phyloP scores from a whole-genome alignment of 2,329 filamentous ascomycete species.

The Colletotrichum camelliae region DNA sequence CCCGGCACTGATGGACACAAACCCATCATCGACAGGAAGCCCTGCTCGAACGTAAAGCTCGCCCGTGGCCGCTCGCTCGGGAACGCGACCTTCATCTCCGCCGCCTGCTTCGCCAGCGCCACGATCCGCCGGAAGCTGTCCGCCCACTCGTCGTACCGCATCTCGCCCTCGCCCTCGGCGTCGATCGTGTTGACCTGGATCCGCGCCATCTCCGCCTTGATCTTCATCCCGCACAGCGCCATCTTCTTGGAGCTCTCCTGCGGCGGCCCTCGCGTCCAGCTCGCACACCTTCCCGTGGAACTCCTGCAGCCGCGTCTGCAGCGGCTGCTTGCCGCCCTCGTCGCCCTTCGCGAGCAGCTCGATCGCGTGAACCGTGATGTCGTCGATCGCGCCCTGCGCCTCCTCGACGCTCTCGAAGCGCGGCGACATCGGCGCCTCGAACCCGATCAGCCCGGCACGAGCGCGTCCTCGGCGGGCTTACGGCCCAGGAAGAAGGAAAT shows the following conservation, averaged over 20 bases:
- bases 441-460: slow-evolving; percentile 40
- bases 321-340: slow-evolving; percentile 25
- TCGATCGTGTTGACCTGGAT: slow-evolving; percentile 38
- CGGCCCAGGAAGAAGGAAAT: background rate
- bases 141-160: slow-evolving; percentile 38
- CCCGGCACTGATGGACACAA: background rate
- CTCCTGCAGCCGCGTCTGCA: slow-evolving; percentile 36
- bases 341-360: slow-evolving; percentile 31
- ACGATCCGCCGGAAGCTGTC: slow-evolving; percentile 41
- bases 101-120: slow-evolving; percentile 28
- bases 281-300: slow-evolving; percentile 32
- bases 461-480: slow-evolving; percentile 25
- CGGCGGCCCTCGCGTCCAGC: slow-evolving; percentile 31
- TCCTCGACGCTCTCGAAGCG: slow-evolving; percentile 37
- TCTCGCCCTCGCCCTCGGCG: slow-evolving; percentile 30
- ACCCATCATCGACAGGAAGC: background rate
- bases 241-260: background rate
- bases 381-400: slow-evolving; percentile 36
- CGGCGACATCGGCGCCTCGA: slow-evolving; percentile 33
- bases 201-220: slow-evolving; percentile 33
- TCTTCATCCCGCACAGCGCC: slow-evolving; percentile 3
- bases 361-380: slow-evolving; percentile 31
- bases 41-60: slow-evolving; percentile 11
- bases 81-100: background rate
- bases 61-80: slow-evolving; percentile 25